phyloP scores from a whole-genome alignment of 495 filamentous ascomycete genomes.

The Talaromyces nanjingensis region DNA sequence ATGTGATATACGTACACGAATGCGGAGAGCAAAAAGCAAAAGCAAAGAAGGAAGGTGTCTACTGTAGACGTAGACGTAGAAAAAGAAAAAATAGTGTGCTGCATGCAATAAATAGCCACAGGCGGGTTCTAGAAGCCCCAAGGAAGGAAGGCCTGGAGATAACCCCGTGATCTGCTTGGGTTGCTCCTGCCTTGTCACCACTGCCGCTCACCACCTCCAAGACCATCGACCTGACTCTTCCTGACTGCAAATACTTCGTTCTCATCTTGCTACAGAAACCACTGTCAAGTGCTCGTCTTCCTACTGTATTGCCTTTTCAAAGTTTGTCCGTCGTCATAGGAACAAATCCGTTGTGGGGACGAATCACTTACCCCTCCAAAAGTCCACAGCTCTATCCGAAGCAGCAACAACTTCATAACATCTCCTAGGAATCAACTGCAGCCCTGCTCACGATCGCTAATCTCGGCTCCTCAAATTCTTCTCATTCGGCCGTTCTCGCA shows the following conservation, averaged over 20 bases:
- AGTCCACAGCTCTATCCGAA: background rate
- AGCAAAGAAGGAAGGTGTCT: background rate
- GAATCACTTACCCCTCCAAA: background rate
- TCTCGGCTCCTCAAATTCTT: background rate
- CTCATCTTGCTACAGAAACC: background rate
- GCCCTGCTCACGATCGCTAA: background rate
- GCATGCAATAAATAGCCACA: background rate
- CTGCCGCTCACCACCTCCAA: background rate
- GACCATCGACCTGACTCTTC: no score
- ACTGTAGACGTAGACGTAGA: background rate
- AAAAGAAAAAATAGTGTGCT: background rate
- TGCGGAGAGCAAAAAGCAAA: background rate
- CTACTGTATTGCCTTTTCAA: background rate
- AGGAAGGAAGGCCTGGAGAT: background rate
- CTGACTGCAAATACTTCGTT: background rate
- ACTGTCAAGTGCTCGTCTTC: background rate
- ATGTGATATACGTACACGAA: background rate
- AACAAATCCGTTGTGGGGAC: background rate
- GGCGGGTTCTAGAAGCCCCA: background rate
- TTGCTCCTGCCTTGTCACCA: background rate
- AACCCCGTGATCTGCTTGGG: background rate
- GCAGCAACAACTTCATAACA: background rate
- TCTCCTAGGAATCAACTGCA: background rate
- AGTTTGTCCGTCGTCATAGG: background rate
- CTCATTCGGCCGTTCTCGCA: background rate